Evolutionary conservation across 306 rosid species (phyloP), one percentile per base, ranked within the genome.

Genomic region (Pyrus bretschneideri): DNA sequence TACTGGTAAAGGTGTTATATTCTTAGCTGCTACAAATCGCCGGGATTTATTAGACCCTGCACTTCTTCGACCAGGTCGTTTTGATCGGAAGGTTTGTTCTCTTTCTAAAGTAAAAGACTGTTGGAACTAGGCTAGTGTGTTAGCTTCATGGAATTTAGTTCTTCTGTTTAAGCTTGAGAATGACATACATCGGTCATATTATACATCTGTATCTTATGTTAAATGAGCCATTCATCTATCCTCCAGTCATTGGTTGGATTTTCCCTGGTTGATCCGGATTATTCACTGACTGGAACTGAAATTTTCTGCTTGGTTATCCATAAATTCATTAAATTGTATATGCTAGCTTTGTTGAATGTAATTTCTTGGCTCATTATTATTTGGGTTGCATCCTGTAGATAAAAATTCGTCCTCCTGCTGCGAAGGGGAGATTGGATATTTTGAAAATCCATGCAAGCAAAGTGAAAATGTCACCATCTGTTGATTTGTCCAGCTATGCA

Each of bases 21-120:
- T 95, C 87, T 89, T 95, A 76, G 99, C 84, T 70, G 99, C 99
- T 79, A 95, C 99, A 71, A 95, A 95, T 85, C 96, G 99, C 71
- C 86, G 90, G 88, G 99, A 95, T 88, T 86, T 95, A 86, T 82
- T 95, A 78, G 99, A 95, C 72, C 99, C 97, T 74, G 99, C 99
- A 52, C 99, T 95, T 86, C 99, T 95, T 54, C 93, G 99, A 78
- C 97, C 99, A 12, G 99, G 99, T 78, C 97, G 97, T 83, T 93
- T 95, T 27, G 99, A 95, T 86, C 96, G 99, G 81, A 95, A 92
- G 99, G 99, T 95, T 85, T 78, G 83, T 80, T 89, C 73, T 76
- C 30, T 73, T 78, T 62, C 77, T 69, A 76, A 49, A 78, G 25
- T 65, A 63, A 15, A 15, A 44, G 22, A 11, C 23, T 7, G 76